Evolutionary conservation across 1,139 yeast genomes (phyloP).

Genomic region (Chernovozyma sophiae-reginae): DNA sequence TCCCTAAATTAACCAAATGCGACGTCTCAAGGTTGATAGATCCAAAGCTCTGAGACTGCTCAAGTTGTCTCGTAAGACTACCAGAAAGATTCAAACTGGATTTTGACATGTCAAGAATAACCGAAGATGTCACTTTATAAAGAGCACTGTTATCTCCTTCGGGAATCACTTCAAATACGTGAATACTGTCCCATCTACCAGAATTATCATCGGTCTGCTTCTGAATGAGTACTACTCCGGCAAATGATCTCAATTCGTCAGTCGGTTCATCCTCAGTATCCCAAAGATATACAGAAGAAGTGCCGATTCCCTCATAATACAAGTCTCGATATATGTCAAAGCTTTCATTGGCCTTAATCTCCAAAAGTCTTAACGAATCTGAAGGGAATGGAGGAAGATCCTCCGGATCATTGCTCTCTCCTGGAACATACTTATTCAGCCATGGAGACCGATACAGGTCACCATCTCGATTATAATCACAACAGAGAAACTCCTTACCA

Average conservation of each 20-base stretch:
- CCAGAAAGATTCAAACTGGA: constrained; percentile 64
- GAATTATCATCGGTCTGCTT: constrained; percentile 52
- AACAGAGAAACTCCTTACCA: constrained; percentile 71
- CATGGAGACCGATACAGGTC: constrained; percentile 92
- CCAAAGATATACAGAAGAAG: constrained; percentile 92
- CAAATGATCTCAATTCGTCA: constrained; percentile 53
- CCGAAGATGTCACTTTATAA: constrained; percentile 83
- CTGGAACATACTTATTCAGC: constrained; percentile 76
- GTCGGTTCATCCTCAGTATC: constrained; percentile 60
- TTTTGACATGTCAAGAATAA: constrained; percentile 64
- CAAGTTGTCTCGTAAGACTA: constrained; percentile 78
- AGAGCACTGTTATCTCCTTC: constrained; percentile 43
- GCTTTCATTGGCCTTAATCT: constrained; percentile 79
- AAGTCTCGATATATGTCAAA: constrained; percentile 90
- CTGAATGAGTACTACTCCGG: constrained; percentile 87
- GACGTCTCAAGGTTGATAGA: constrained; percentile 46
- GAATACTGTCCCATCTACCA: constrained; percentile 89
- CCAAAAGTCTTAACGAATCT: constrained; percentile 63
- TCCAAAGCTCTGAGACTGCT: constrained; percentile 37
- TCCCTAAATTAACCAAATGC: constrained; percentile 83
- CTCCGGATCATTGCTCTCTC: constrained; percentile 33
- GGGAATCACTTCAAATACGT: constrained; percentile 76
- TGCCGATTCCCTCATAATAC: constrained; percentile 87
- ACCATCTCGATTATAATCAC: constrained; percentile 95
- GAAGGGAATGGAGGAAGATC: constrained; percentile 72